These are phyloP conservation scores for Vitis vinifera DNA, from an alignment of 164 flowering plant species.

Conservation along the genomic window ASM3070453v1 NC_081821.1:12718501-12719000, in stretches of 20 bases:
- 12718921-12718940: not conserved
- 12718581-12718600: not conserved
- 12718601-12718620: constrained; percentile 80
- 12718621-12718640: constrained; percentile 89
- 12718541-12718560: not conserved
- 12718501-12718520: too few relatives aligned
- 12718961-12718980: too few relatives aligned
- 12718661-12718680: constrained; percentile 98
- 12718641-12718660: constrained; percentile 86
- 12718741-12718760: not conserved
- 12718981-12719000: too few relatives aligned
- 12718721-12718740: too few relatives aligned
- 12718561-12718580: not conserved
- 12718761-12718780: not conserved
- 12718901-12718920: constrained; percentile 94
- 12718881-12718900: constrained; percentile 98
- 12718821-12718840: constrained; percentile 85
- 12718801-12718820: constrained; percentile 87
- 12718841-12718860: constrained; percentile 90
- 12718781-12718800: constrained; percentile 90
- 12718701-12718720: not conserved
- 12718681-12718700: constrained; percentile 84
- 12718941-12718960: too few relatives aligned
- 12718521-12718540: too few relatives aligned
- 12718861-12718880: constrained; percentile 93